Evolutionary conservation across 352 stramenopile species (phyloP).

Genomic region (Phytopythium mirpurense): DNA sequence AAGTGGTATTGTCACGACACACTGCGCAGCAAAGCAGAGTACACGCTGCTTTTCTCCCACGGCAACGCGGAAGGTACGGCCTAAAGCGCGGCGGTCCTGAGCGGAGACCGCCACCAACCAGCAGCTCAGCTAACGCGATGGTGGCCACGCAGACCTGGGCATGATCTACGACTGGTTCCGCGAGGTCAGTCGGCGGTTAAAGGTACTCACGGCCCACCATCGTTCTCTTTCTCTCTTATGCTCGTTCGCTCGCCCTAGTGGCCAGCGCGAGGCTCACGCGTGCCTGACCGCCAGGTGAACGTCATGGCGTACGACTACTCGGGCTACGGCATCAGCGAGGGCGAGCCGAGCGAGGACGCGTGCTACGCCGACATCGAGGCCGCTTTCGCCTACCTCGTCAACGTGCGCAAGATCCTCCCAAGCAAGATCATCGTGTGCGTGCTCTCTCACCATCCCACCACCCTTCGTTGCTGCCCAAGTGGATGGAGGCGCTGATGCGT

Average conservation of each 20-base stretch:
- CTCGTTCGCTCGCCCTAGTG: too few relatives aligned
- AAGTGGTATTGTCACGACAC: too few relatives aligned
- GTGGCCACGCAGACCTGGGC: conserved; percentile 77
- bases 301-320: conserved; percentile 95
- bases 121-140: neutral
- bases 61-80: conserved; percentile 93
- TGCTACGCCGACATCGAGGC: conserved; percentile 95
- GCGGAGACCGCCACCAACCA: too few relatives aligned
- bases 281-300: conserved; percentile 42
- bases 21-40: conserved; percentile 74
- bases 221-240: conserved; percentile 1
- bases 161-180: conserved; percentile 98
- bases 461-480: conserved; percentile 10
- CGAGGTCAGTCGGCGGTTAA: conserved; percentile 79
- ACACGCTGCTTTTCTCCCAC: conserved; percentile 96
- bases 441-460: neutral
- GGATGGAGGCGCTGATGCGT: neutral
- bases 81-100: too few relatives aligned
- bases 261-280: neutral
- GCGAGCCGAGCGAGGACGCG: conserved; percentile 89
- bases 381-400: conserved; percentile 94
- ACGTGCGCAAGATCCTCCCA: conserved; percentile 88
- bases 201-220: conserved; percentile 12
- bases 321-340: conserved; percentile 95
- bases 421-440: conserved; percentile 92